phyloP scores from a whole-genome alignment of 2,329 filamentous ascomycete genomes.

The Cladosporium austrohemisphaericum region DNA sequence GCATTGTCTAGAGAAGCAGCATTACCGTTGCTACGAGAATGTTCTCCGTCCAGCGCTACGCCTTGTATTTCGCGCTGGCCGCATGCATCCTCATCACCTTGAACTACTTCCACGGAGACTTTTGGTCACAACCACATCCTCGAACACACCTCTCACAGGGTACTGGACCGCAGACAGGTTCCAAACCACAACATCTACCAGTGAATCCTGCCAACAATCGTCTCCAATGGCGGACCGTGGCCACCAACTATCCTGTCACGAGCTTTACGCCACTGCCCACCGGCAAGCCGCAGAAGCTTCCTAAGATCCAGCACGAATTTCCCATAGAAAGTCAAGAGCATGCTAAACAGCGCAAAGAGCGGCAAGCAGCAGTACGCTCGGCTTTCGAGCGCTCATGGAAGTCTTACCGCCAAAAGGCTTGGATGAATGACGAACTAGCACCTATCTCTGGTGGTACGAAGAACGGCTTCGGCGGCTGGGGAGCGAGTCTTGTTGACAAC shows the following conservation, averaged over 20 bases:
- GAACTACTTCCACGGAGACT: slow-evolving; percentile 32
- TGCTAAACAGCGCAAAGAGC: slow-evolving; percentile 33
- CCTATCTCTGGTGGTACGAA: slow-evolving; percentile 41
- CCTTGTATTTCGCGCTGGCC: slow-evolving; percentile 34
- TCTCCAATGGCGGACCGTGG: slow-evolving; percentile 40
- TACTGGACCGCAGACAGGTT: background rate
- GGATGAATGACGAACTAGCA: slow-evolving; percentile 48
- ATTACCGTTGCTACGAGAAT: slow-evolving; percentile 31
- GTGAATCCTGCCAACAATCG: slow-evolving; percentile 16
- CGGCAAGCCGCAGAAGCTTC: slow-evolving; percentile 36
- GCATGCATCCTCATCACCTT: slow-evolving; percentile 36
- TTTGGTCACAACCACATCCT: slow-evolving; percentile 1
- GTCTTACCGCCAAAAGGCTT: slow-evolving; percentile 43
- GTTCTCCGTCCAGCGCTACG: slow-evolving; percentile 38
- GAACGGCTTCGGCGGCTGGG: slow-evolving; percentile 47
- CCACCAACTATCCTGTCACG: slow-evolving; percentile 39
- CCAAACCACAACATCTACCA: slow-evolving; percentile 1
- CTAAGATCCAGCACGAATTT: slow-evolving; percentile 43
- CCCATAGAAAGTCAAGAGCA: slow-evolving; percentile 32
- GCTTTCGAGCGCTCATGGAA: slow-evolving; percentile 45
- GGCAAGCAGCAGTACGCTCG: slow-evolving; percentile 38
- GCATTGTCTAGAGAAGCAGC: too few species aligned
- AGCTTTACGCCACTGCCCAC: slow-evolving; percentile 37
- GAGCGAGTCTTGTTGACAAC: slow-evolving; percentile 44
- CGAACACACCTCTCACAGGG: background rate